A percentile compares a stretch with the other conserved stretches of the same genome.
These are phyloP conservation scores for Limnanthes douglasii DNA, from an alignment of 345 rosid genomes.

Conservation along the genomic window DNA sequence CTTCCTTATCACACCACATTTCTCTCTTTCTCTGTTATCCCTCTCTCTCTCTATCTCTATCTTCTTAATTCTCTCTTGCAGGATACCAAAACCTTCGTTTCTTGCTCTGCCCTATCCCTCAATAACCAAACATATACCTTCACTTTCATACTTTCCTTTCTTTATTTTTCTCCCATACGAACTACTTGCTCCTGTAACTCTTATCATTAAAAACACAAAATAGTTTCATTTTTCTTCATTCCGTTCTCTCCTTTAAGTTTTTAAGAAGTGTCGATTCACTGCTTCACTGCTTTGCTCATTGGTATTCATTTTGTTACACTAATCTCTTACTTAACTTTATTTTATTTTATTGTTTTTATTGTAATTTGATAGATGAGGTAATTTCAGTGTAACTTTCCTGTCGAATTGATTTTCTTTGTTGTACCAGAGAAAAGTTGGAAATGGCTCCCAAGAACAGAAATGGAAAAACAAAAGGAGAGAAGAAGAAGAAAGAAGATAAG, in stretches of 20 bases:
- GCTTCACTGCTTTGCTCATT: no score
- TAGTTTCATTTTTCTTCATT: no score
- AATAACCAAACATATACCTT: no score
- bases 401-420: not conserved
- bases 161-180: not conserved
- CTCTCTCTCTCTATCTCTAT: conserved; percentile 12
- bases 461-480: conserved; percentile 80
- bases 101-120: conserved; percentile 18
- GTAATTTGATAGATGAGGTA: not conserved
- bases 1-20: conserved; percentile 75
- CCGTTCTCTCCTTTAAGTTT: no score
- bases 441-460: conserved; percentile 97
- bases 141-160: conserved; percentile 1
- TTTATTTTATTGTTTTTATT: conserved; percentile 1
- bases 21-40: conserved; percentile 16
- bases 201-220: no score
- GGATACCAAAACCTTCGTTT: conserved; percentile 3
- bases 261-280: no score
- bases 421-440: conserved; percentile 13
- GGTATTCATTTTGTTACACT: no score
- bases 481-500: conserved; percentile 97
- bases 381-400: not conserved
- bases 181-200: not conserved
- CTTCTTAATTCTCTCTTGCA: conserved; percentile 4
- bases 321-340: no score